Percentiles rank a stretch among this genome's conserved stretches.
These are phyloP conservation scores for Bocquillonia castaneifolia DNA, from an alignment of 441 rosid genomes.

Conservation along the genomic window DNA sequence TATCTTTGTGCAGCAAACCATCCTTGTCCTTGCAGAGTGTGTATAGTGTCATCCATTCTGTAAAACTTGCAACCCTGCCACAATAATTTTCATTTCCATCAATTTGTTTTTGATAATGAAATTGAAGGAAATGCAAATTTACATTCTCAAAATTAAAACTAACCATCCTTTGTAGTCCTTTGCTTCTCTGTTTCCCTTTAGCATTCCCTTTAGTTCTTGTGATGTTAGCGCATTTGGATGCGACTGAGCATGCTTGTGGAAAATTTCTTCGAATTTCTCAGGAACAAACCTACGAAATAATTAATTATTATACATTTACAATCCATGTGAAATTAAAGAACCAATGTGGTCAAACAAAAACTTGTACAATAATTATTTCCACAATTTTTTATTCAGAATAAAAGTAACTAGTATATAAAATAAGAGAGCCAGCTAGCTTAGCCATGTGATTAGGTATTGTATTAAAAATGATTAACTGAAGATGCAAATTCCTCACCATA, in stretches of 20 bases:
- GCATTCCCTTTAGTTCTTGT: slow-evolving; percentile 52
- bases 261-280: slow-evolving; percentile 67
- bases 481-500: background rate
- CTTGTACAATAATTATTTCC: background rate
- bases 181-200: slow-evolving; percentile 64
- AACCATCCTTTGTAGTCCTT: slow-evolving; percentile 66
- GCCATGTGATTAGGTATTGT: background rate
- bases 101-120: background rate
- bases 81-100: background rate
- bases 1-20: slow-evolving; percentile 60
- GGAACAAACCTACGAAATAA: slow-evolving; percentile 53
- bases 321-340: background rate
- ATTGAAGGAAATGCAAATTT: background rate
- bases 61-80: slow-evolving; percentile 50
- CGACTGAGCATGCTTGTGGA: slow-evolving; percentile 43
- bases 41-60: slow-evolving; percentile 66
- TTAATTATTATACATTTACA: too few species aligned
- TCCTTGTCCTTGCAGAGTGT: slow-evolving; percentile 54
- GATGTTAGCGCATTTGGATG: slow-evolving; percentile 53
- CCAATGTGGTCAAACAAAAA: background rate
- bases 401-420: too few species aligned
- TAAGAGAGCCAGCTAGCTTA: background rate
- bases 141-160: slow-evolving; percentile 4
- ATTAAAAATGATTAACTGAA: too few species aligned
- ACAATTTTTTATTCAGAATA: too few species aligned